phyloP scores from a whole-genome alignment of 176 grass and related monocot species.

The Ensete glaucum region DNA sequence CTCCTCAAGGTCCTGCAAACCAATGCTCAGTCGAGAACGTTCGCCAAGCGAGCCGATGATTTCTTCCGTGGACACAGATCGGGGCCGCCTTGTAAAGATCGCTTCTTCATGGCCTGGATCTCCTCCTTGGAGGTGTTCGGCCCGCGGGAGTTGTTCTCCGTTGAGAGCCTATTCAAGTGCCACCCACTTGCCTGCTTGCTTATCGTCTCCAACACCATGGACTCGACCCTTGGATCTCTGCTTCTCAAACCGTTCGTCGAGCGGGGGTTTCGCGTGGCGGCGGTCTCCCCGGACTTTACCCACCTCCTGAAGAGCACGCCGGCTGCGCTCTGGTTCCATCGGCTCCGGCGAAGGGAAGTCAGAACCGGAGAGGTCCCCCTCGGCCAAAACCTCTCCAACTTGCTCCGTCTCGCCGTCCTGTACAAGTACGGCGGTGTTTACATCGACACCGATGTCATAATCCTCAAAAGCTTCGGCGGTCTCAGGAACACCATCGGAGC shows the following conservation, averaged over 20 bases:
- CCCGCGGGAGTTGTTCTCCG: constrained; percentile 45
- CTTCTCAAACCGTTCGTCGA: constrained; percentile 46
- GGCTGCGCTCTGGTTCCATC: constrained; percentile 40
- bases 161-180: constrained; percentile 83
- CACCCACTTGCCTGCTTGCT: constrained; percentile 67
- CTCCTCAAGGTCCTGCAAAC: constrained; percentile 28
- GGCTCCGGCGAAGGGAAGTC: constrained; percentile 33
- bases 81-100: constrained; percentile 22
- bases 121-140: constrained; percentile 51
- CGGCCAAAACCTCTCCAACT: constrained; percentile 91
- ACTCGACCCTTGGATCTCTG: constrained; percentile 32
- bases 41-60: constrained; percentile 35
- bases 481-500: constrained; percentile 70
- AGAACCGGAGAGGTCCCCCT: constrained; percentile 51
- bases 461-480: constrained; percentile 35
- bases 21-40: constrained; percentile 29
- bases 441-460: constrained; percentile 69
- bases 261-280: constrained; percentile 37
- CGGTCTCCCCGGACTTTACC: constrained; percentile 46
- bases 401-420: constrained; percentile 59
- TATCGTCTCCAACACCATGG: constrained; percentile 62
- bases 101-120: constrained; percentile 87
- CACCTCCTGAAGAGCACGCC: constrained; percentile 49
- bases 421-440: constrained; percentile 71
- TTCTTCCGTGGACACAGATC: constrained; percentile 22